A percentile compares a stretch with the other conserved stretches of the same genome.
These are phyloP conservation scores for Mesembryanthemum crystallinum DNA, from an alignment of 148 eudicot species.

Conservation along the genomic window DNA sequence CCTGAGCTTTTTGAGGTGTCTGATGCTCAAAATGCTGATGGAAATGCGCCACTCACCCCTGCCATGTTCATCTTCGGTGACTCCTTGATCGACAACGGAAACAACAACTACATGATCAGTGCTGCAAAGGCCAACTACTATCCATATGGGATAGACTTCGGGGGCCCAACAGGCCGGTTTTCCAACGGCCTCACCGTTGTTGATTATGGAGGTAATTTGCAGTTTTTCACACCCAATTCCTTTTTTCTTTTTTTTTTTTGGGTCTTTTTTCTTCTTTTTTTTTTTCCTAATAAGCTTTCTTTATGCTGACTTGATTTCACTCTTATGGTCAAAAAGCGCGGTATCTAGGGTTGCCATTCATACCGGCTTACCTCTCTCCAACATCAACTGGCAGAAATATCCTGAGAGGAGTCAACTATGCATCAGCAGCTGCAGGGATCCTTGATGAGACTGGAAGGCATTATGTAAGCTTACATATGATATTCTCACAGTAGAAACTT, in stretches of 20 bases:
- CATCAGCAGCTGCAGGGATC: constrained; percentile 54
- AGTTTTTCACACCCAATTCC: not conserved
- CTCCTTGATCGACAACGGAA: constrained; percentile 46
- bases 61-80: constrained; percentile 49
- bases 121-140: constrained; percentile 42
- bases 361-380: constrained; percentile 36
- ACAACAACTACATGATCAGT: constrained; percentile 40
- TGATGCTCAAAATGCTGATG: constrained; percentile 29
- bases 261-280: no score
- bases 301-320: constrained; percentile 13
- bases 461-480: constrained; percentile 34
- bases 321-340: constrained; percentile 28
- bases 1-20: constrained; percentile 5
- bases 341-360: constrained; percentile 40
- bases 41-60: constrained; percentile 34
- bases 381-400: constrained; percentile 24
- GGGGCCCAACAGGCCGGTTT: constrained; percentile 46
- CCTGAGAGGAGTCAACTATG: constrained; percentile 44
- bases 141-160: constrained; percentile 41
- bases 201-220: constrained; percentile 42
- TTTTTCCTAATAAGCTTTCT: no score
- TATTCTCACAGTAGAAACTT: not conserved
- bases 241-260: not conserved
- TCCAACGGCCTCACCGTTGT: constrained; percentile 47
- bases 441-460: constrained; percentile 45